Evolutionary conservation across 1,284 basidiomycete genomes (phyloP), one percentile per base, ranked within the genome.

Genomic region (Ganoderma sinense): DNA sequence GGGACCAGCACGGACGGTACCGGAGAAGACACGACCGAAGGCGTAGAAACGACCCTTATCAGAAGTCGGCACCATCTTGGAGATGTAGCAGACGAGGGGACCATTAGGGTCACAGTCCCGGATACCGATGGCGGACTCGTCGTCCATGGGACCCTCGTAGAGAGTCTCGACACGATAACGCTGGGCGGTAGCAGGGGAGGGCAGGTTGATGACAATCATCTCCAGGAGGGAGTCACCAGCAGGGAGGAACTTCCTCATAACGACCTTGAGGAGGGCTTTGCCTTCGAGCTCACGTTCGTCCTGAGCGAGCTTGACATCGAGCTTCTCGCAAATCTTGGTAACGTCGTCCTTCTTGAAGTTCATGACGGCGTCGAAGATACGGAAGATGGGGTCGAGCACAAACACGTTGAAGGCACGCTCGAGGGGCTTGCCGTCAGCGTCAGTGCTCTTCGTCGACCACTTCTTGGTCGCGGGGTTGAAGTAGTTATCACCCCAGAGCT

Each of bases 11-110:
- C 91, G 91, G 80, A 99, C 96, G 76, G 97, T 99, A 83, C 98
- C 98, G 74, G 98, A 96, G 91, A 99, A 99, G 87, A 99, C 94
- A 91, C 98, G 98, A 86, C 98, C 98, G 84, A 99, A 99, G 76
- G 98, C 98, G 86, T 99, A 99, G 94, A 99, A 99, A 75, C 98
- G 97, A 80, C 98, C 98, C 87, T 99, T 99, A 86, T 99, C 98
- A 78, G 97, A 98, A 70, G 98, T 99, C 75, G 98, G 98, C 77
- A 99, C 97, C 98, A 99, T 99, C 92, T 99, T 99, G 79, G 98
- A 99, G 86, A 99, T 89, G 87, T 99, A 99, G 78, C 98, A 91
- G 84, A 99, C 97, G 76, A 99, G 93, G 75, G 98, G 98, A 74
- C 92, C 98, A 74, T 94, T 95, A 82, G 98, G 93, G 86, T 99